Evolutionary conservation across 306 rosid species (phyloP).

Genomic region (Abrus pulchellus): DNA sequence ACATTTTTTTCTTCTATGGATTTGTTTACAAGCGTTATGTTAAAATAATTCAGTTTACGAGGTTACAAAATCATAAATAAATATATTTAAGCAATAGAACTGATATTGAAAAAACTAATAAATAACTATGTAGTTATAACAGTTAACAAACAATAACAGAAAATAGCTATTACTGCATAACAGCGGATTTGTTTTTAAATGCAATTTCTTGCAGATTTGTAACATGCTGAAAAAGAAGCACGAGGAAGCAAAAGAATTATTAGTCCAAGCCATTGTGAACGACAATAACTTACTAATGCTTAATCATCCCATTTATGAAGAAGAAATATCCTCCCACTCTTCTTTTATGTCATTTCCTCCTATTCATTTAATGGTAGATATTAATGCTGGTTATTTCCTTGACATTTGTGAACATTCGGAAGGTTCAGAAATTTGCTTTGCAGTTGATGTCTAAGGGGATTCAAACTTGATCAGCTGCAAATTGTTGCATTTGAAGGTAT

Average conservation of each 20-base stretch:
- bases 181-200: slow-evolving; percentile 29
- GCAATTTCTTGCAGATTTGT: slow-evolving; percentile 71
- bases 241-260: slow-evolving; percentile 82
- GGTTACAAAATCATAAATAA: slow-evolving; percentile 23
- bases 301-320: slow-evolving; percentile 87
- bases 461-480: slow-evolving; percentile 53
- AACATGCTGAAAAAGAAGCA: slow-evolving; percentile 87
- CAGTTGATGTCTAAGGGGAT: slow-evolving; percentile 68
- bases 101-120: neutral
- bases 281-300: slow-evolving; percentile 87
- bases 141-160: too few species aligned
- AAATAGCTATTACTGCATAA: too few species aligned
- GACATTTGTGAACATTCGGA: slow-evolving; percentile 62
- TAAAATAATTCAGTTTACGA: slow-evolving; percentile 31
- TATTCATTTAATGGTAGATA: slow-evolving; percentile 11
- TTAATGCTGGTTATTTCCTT: slow-evolving; percentile 56
- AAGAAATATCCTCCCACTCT: slow-evolving; percentile 77
- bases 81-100: slow-evolving; percentile 9
- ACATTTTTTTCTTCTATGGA: slow-evolving; percentile 31
- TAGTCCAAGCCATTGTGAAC: slow-evolving; percentile 81
- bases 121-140: too few species aligned
- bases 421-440: slow-evolving; percentile 79
- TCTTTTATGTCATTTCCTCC: slow-evolving; percentile 29
- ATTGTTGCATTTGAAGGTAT: slow-evolving; percentile 49
- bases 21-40: slow-evolving; percentile 13